phyloP scores from a whole-genome alignment of 2,329 filamentous ascomycete genomes.

The Talaromyces piceae region DNA sequence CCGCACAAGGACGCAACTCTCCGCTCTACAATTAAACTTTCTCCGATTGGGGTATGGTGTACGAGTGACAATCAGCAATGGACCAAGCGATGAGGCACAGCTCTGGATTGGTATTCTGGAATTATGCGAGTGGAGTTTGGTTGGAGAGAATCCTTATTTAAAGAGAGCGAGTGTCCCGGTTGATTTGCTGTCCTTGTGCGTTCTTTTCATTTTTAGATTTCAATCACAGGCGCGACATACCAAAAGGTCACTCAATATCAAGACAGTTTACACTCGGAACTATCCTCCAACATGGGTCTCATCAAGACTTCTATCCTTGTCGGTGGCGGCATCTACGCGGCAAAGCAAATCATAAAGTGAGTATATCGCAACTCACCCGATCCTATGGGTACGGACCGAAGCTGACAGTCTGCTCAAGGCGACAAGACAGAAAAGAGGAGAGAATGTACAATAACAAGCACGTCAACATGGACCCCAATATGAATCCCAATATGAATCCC shows the following conservation, averaged over 20 bases:
- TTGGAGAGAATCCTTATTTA: too few relatives aligned
- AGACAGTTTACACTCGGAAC: too few relatives aligned
- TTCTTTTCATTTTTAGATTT: neutral
- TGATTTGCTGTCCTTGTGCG: too few relatives aligned
- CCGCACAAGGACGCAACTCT: too few relatives aligned
- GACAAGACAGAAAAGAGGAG: neutral
- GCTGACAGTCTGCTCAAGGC: neutral
- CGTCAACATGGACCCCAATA: neutral
- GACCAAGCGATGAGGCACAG: neutral
- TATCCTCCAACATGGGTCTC: slow-evolving; percentile 4
- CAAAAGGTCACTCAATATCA: neutral
- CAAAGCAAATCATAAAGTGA: neutral
- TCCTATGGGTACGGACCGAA: neutral
- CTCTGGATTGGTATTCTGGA: too few relatives aligned
- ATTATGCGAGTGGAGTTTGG: too few relatives aligned
- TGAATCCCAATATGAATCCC: too few relatives aligned
- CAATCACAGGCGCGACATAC: neutral
- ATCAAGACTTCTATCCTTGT: slow-evolving; percentile 5
- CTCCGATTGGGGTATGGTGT: slow-evolving; percentile 4
- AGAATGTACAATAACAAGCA: neutral
- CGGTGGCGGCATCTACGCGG: neutral
- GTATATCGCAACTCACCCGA: neutral
- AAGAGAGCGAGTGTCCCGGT: too few relatives aligned
- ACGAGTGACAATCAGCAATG: too few relatives aligned
- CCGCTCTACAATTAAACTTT: neutral